Base-by-base conservation (phyloP, 2,329 filamentous ascomycete genomes). In the Monosporascus sp. region DNA sequence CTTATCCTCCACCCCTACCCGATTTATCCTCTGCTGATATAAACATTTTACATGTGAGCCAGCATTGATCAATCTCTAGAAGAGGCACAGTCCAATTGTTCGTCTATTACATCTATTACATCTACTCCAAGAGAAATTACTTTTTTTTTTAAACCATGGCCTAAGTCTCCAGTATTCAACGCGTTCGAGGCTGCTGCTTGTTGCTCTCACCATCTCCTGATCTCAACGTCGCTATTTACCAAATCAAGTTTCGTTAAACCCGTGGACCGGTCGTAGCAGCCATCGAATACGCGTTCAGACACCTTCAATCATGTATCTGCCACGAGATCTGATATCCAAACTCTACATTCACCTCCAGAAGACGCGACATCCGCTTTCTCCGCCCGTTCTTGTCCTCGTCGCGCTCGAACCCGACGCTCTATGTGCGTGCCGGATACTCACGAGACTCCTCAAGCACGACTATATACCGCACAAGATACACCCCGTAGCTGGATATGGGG, bases 381-480 rank as follows among this genome's bases (percentile, higher is more conserved):
- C 93, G 40, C 92, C 92, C 0, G 91, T 97, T 51, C 81, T 97
- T 26, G 84, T 99, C 59, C 88, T 99, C 53, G 92, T 92, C 59
- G 90, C 93, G 37, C 88, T 97, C 68, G 93, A 97, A 67, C 91
- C 94, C 52, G 94, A 99, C 75, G 90, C 94, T 59, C 84, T 99
- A 57, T 97, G 93, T 73, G 94, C 92, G 58, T 96, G 91, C 70
- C 91, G 92, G 57, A 97, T 99, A 56, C 84, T 99, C 48, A 96
- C 93, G 3, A 83, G 88, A 49, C 81, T 99, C n/a, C 80, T 99
- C 56, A 97, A 96, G 74, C 88, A 93, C 78, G 94, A 99, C 77
- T 97, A 96, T 69, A 96, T 99, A 62, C 90, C 88, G 16, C 93
- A 97, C 76, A 97, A 97, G 73, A 96, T 97, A 66, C 90, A 97